Evolutionary conservation across 306 rosid species (phyloP), one percentile per base, ranked within the genome.

Genomic region (Cucurbita argyrosperma): DNA sequence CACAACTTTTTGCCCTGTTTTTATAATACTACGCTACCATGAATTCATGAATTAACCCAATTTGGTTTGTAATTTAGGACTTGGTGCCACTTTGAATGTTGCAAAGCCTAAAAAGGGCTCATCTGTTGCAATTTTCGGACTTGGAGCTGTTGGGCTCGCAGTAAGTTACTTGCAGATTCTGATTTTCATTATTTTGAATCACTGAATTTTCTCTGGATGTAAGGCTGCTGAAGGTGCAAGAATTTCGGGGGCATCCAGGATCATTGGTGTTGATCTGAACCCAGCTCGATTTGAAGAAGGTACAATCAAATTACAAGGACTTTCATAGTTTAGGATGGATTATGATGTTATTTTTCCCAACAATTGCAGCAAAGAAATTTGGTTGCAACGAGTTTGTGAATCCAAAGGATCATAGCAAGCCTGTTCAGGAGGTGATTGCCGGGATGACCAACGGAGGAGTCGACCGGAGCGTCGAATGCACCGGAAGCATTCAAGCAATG

Each of bases 211-310:
- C 68, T 76, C 47, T 7, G 57, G 14, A 55, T 74, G 67, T 42
- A 71, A 90, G 92, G 96, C 92, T 71, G 90, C 89, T 49, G 96
- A 92, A 88, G 97, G 97, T 7, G 97, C 97, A 46, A 87, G 97
- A 77, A 75, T 92, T 21, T 72, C 90, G 10, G 96, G 95, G 60
- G 98, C 96, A 71, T 52, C 87, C 1, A 84, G 90, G 78, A 92
- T 90, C 61, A 90, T 92, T 68, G 98, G 96, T n/a, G 88, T 92
- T 77, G 96, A 92, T 83, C 69, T 92, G 69, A 83, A 87, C 79
- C 55, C 91, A 8, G 78, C 78, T 84, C 82, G 92, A 51, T 92
- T 92, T 30, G 96, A 92, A 64, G 78, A 53, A 85, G 96, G 98
- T 88, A 82, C 5, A 71, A 7, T 72, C 51, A 15, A 46, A 56